Evolutionary conservation across 768 basidiomycete genomes (phyloP).

Genomic region (Lactarius psammicola): DNA sequence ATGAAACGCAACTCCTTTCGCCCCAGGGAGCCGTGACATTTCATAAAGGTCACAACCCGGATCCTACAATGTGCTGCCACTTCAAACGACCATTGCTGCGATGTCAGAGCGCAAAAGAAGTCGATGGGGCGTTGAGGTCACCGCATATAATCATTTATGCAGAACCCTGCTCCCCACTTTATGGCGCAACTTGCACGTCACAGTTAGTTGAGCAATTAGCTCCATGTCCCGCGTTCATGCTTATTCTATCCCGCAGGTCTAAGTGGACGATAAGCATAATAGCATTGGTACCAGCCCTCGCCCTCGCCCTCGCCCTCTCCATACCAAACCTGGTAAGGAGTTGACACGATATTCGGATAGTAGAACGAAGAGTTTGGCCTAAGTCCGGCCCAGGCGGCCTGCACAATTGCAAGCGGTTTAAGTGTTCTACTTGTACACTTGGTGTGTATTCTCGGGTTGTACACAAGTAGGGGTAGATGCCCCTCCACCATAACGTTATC

Average conservation of each 20-base stretch:
- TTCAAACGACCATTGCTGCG: no score
- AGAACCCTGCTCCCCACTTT: not conserved
- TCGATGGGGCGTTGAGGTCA: not conserved
- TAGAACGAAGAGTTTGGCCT: no score
- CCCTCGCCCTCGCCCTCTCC: no score
- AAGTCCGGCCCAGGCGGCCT: no score
- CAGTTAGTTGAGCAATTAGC: not conserved
- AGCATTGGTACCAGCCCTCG: not conserved
- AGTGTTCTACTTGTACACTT: no score
- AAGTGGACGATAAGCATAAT: not conserved
- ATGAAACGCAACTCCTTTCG: not conserved
- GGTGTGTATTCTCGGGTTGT: no score
- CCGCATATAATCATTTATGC: not conserved
- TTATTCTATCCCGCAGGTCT: not conserved
- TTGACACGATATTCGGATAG: no score
- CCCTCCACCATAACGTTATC: not conserved
- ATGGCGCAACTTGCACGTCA: not conserved
- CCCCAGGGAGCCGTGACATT: not conserved
- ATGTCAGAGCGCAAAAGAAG: no score
- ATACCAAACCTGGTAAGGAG: no score
- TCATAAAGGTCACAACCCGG: not conserved
- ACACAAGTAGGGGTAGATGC: constrained; percentile 31
- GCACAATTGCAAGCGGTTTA: no score
- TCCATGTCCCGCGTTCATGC: not conserved
- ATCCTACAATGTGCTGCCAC: no score